Evolutionary conservation across 2,329 filamentous ascomycete species (phyloP).

Genomic region (Claviceps arundinis): DNA sequence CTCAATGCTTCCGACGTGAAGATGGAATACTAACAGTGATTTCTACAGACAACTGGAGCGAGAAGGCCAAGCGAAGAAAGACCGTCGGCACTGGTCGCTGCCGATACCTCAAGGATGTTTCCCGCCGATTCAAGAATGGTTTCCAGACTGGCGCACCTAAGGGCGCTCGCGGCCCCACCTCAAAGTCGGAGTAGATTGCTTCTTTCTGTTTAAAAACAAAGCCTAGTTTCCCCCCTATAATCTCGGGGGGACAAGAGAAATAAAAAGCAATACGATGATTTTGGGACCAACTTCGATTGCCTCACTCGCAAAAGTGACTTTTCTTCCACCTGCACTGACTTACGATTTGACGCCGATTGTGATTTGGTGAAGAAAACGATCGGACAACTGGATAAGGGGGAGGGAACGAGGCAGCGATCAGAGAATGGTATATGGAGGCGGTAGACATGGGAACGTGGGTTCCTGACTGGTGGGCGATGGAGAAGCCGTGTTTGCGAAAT

Average conservation of each 20-base stretch:
- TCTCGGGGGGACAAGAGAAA: background rate
- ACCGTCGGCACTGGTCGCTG: slow-evolving; percentile 94
- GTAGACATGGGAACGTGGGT: too few relatives aligned
- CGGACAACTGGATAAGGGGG: background rate
- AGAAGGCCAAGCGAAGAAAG: slow-evolving; percentile 99
- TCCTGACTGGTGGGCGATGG: too few relatives aligned
- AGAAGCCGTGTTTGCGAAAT: too few relatives aligned
- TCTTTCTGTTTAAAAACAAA: background rate
- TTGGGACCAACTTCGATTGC: background rate
- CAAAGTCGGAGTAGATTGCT: slow-evolving; percentile 11
- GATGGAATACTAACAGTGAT: background rate
- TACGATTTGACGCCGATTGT: slow-evolving; percentile 3
- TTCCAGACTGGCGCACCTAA: slow-evolving; percentile 88
- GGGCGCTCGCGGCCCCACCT: slow-evolving; percentile 43
- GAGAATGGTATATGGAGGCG: too few relatives aligned
- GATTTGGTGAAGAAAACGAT: background rate
- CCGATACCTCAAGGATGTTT: slow-evolving; percentile 84
- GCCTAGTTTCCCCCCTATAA: slow-evolving; percentile 5
- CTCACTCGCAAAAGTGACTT: too few relatives aligned
- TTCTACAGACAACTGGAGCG: slow-evolving; percentile 86
- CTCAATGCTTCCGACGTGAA: background rate
- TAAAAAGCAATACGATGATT: background rate
- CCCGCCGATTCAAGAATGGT: slow-evolving; percentile 90
- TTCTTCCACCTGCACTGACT: slow-evolving; percentile 2
- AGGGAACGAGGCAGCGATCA: too few relatives aligned